A percentile compares a stretch with the other conserved stretches of the same genome.
These are phyloP conservation scores for Cutaneotrichosporon sp. DNA, from an alignment of 1,284 basidiomycete species.

Conservation along the genomic window DNA sequence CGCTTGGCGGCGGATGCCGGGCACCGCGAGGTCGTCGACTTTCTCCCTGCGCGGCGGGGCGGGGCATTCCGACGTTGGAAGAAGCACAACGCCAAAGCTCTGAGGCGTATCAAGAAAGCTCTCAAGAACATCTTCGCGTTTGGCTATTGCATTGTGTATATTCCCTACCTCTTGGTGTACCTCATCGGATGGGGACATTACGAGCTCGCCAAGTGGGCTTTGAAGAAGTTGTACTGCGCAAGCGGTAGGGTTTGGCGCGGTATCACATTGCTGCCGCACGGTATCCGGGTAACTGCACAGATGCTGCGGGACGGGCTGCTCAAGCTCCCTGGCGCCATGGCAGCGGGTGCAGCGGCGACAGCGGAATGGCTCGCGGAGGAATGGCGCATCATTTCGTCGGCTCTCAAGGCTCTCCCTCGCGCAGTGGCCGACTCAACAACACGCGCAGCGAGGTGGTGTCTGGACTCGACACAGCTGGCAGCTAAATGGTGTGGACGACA, in stretches of 20 bases:
- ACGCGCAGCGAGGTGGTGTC: too few relatives aligned
- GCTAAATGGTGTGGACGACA: background rate
- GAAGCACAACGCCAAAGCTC: background rate
- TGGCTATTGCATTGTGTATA: background rate
- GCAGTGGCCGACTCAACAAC: too few relatives aligned
- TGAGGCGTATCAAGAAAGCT: background rate
- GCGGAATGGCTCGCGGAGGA: too few relatives aligned
- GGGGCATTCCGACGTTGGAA: slow-evolving; percentile 7
- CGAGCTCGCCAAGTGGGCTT: background rate
- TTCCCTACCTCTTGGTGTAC: slow-evolving; percentile 1
- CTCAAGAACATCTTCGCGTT: background rate
- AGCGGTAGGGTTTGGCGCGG: background rate
- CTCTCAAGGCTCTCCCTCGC: too few relatives aligned
- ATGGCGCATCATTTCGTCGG: too few relatives aligned
- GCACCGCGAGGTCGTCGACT: slow-evolving; percentile 6
- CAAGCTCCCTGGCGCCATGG: too few relatives aligned
- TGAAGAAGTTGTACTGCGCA: background rate
- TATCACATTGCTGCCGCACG: background rate
- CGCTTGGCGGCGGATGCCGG: slow-evolving; percentile 5
- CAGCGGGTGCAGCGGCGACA: too few relatives aligned
- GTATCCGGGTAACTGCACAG: background rate
- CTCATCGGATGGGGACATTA: too few relatives aligned
- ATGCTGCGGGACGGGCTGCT: too few relatives aligned
- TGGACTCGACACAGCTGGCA: background rate
- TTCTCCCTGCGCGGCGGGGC: slow-evolving; percentile 7